Evolutionary conservation across 768 basidiomycete genomes (phyloP).

Genomic region (Calvatia gigantea): DNA sequence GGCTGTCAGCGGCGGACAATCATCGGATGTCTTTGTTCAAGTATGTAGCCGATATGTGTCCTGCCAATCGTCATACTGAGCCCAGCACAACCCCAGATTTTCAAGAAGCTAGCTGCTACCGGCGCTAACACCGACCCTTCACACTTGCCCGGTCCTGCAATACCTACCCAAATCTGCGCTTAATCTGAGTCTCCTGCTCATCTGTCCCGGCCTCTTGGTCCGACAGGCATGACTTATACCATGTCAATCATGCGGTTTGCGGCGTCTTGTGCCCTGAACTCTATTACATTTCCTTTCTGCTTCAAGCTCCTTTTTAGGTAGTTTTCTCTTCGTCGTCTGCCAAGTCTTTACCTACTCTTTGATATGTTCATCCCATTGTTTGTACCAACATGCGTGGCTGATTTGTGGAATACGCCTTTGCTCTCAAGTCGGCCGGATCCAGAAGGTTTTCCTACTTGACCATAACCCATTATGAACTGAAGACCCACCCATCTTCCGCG

Average conservation of each 20-base stretch:
- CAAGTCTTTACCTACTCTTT: background rate
- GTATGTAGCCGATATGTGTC: constrained; percentile 30
- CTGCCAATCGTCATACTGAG: background rate
- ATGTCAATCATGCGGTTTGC: constrained; percentile 1
- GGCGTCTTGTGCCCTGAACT: too few relatives aligned
- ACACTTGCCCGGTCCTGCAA: constrained; percentile 29
- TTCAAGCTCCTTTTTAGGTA: background rate
- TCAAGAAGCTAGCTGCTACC: constrained; percentile 47
- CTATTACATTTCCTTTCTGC: background rate
- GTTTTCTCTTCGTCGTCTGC: background rate
- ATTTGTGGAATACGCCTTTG: background rate
- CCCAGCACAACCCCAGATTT: constrained; percentile 28
- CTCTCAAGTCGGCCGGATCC: background rate
- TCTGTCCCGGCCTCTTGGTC: too few relatives aligned
- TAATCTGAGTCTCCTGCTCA: too few relatives aligned
- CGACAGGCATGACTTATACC: constrained; percentile 4
- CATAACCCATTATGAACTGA: too few relatives aligned
- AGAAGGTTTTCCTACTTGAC: too few relatives aligned
- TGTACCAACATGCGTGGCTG: constrained; percentile 9
- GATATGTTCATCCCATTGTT: background rate
- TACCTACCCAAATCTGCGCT: constrained; percentile 27
- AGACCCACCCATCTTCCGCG: too few relatives aligned
- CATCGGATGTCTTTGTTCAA: constrained; percentile 66
- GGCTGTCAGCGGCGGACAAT: constrained; percentile 74
- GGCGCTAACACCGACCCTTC: constrained; percentile 31